phyloP scores from a whole-genome alignment of 495 filamentous ascomycete genomes.

The Penicillium coprophilum region DNA sequence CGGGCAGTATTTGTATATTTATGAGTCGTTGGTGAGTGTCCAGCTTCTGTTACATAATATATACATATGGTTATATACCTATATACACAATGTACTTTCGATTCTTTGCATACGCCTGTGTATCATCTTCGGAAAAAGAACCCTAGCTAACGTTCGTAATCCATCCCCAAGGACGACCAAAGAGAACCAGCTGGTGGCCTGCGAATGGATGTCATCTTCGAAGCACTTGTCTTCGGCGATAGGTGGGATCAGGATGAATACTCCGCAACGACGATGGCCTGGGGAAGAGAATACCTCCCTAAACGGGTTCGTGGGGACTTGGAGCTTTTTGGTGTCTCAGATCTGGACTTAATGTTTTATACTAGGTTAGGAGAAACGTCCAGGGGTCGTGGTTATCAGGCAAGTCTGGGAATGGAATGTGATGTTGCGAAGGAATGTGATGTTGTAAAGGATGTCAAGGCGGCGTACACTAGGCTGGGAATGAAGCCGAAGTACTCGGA shows the following conservation, averaged over 20 bases:
- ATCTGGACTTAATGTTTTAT: not conserved
- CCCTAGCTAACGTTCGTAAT: not conserved
- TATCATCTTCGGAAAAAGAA: not conserved
- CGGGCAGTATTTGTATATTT: constrained; percentile 1
- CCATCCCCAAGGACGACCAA: not conserved
- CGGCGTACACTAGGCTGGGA: not conserved
- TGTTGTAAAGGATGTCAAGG: not conserved
- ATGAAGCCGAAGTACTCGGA: not conserved
- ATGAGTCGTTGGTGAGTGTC: not conserved
- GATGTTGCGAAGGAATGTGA: not conserved
- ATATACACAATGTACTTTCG: not conserved
- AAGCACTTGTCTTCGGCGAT: not conserved
- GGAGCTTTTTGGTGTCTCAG: not conserved
- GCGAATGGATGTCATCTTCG: constrained; percentile 4
- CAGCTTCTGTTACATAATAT: not conserved
- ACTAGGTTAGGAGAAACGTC: not conserved
- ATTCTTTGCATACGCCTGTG: not conserved
- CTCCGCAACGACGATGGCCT: not conserved
- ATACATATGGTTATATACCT: constrained; percentile 1
- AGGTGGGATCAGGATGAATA: constrained; percentile 2
- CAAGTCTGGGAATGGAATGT: not conserved
- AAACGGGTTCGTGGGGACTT: not conserved
- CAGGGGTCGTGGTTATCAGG: not conserved
- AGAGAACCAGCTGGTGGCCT: not conserved
- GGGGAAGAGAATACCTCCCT: not conserved